Conservation (phyloP, 73 alveolate species). For the Paramecium tetraurelia region DNA sequence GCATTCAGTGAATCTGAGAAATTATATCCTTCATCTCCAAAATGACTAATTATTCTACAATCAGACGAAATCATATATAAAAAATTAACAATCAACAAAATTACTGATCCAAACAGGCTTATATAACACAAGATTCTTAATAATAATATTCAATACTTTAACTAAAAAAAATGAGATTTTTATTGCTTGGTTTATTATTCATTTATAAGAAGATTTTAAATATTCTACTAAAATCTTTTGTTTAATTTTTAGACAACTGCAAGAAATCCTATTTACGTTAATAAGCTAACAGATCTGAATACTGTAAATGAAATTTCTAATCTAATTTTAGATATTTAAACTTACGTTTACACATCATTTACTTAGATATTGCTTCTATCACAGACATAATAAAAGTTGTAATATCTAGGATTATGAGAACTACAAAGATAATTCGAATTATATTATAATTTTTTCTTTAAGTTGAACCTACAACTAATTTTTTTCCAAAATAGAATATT, state of each 20-base stretch:
- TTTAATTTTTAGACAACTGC: not conserved
- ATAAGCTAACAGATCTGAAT: not conserved
- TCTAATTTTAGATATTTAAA: not conserved
- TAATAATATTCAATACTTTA: not conserved
- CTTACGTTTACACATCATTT: not conserved
- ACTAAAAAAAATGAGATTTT: not conserved
- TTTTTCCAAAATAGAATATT: not conserved
- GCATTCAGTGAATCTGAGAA: not conserved
- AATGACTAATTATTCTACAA: not conserved
- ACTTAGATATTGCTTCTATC: not conserved
- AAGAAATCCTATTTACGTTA: not conserved
- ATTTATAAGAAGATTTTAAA: not conserved
- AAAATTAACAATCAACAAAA: not conserved
- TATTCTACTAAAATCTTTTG: not conserved
- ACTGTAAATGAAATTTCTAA: not conserved
- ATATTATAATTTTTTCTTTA: not conserved
- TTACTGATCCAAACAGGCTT: not conserved
- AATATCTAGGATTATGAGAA: not conserved
- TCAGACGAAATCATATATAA: not conserved
- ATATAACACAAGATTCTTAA: not conserved
- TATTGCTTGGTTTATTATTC: not conserved
- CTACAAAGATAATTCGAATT: not conserved
- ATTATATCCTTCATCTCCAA: not conserved
- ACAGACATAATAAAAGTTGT: not conserved
- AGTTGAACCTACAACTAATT: not conserved